A percentile compares a stretch with the other conserved stretches of the same genome.
These are phyloP conservation scores for Podaxis sp. DNA, from an alignment of 768 basidiomycete species.

Conservation along the genomic window DNA sequence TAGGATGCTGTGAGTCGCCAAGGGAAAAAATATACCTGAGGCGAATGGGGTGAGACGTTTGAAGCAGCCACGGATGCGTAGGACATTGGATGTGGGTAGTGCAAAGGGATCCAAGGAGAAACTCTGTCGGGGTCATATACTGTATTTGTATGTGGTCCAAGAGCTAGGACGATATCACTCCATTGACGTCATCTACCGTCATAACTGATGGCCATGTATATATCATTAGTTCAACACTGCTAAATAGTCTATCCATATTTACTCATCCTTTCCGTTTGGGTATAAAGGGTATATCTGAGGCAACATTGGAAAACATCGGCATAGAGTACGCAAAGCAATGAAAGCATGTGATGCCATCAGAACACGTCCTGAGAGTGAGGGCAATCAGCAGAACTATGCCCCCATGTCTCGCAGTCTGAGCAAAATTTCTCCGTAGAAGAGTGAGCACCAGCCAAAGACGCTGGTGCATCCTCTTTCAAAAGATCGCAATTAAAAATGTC, in stretches of 20 bases:
- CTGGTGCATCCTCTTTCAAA: conserved; percentile 53
- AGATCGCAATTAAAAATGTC: conserved; percentile 85
- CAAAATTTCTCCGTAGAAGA: conserved; percentile 52
- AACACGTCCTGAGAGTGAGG: conserved; percentile 89
- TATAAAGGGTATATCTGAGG: conserved; percentile 22
- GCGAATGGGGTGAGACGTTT: conserved; percentile 44
- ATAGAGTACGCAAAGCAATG: conserved; percentile 18
- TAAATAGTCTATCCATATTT: conserved; percentile 16
- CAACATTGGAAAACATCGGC: not conserved
- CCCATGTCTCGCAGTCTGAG: conserved; percentile 81
- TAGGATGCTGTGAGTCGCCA: conserved; percentile 8
- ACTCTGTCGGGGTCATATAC: no score
- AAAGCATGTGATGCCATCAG: conserved; percentile 31
- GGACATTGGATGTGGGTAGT: conserved; percentile 46
- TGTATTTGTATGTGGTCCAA: not conserved
- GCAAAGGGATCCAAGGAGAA: not conserved
- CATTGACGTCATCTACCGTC: conserved; percentile 5
- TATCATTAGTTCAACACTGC: conserved; percentile 3
- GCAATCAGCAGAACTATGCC: conserved; percentile 75
- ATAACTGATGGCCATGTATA: not conserved
- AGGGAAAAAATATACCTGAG: not conserved
- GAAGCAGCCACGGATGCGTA: conserved; percentile 69
- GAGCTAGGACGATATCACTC: not conserved
- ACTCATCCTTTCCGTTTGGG: conserved; percentile 20
- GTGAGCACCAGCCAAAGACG: conserved; percentile 23